These are phyloP conservation scores for Leccinum subgranulosum DNA, from an alignment of 768 basidiomycete genomes.

Conservation along the genomic window DNA sequence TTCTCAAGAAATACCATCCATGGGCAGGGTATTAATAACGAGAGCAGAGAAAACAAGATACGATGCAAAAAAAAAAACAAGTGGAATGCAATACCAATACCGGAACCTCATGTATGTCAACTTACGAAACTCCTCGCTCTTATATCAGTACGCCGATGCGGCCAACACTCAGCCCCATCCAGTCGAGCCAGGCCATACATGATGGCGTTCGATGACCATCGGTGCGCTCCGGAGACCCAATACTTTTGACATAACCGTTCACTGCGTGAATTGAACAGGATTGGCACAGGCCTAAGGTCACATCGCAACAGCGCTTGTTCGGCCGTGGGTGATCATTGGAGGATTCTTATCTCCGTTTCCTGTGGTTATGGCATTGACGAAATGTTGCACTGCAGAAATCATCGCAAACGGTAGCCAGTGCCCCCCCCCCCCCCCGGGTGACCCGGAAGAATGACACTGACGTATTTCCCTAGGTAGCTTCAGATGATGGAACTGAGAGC, in stretches of 20 bases:
- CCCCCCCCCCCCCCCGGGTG: not conserved
- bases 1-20: not conserved
- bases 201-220: not conserved
- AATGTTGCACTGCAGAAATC: not conserved
- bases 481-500: no score
- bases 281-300: not conserved
- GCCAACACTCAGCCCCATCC: not conserved
- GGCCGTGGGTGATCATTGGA: not conserved
- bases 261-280: not conserved
- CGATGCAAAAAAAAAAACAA: no score
- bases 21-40: not conserved
- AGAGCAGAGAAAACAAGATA: not conserved
- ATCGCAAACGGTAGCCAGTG: not conserved
- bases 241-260: not conserved
- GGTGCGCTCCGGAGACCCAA: not conserved
- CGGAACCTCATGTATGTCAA: not conserved
- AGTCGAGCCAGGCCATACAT: not conserved
- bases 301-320: no score
- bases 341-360: not conserved
- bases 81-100: not conserved
- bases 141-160: not conserved
- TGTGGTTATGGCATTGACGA: not conserved
- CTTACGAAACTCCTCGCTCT: not conserved
- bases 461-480: not conserved
- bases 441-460: not conserved